Evolutionary conservation across 176 grass and related monocot genomes (phyloP).

Genomic region (Rhynchospora pubera): DNA sequence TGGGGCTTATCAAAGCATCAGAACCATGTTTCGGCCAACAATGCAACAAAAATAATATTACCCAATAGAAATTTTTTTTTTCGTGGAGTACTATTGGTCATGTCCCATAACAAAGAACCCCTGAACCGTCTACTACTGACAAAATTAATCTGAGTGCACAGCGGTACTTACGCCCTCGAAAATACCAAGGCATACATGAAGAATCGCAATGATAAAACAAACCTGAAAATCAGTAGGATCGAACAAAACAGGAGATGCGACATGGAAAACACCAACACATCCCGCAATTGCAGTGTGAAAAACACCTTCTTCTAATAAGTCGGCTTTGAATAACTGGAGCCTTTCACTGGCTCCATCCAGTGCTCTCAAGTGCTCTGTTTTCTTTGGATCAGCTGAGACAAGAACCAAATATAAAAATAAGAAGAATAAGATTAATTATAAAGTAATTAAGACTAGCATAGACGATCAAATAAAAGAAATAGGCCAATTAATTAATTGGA

Average conservation of each 20-base stretch:
- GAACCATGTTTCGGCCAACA: neutral
- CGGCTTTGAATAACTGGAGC: conserved; percentile 51
- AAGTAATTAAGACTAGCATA: neutral
- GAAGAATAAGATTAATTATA: neutral
- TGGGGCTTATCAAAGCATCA: neutral
- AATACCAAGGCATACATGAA: neutral
- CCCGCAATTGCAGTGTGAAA: conserved; percentile 24
- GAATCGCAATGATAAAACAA: neutral
- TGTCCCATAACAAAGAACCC: neutral
- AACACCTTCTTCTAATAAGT: conserved; percentile 43
- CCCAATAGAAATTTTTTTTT: neutral
- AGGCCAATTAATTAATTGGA: neutral
- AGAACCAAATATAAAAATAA: conserved; percentile 22
- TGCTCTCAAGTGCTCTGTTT: conserved; percentile 39
- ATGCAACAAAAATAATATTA: neutral
- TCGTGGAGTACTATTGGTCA: too few relatives aligned
- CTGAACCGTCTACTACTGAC: neutral
- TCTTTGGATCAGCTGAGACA: conserved; percentile 41
- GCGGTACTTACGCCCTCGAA: neutral
- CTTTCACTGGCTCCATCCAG: conserved; percentile 43
- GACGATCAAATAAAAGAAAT: neutral
- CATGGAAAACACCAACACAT: conserved; percentile 58
- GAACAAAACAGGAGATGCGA: conserved; percentile 36
- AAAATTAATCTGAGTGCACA: neutral
- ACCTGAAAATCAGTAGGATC: neutral